Evolutionary conservation across 306 rosid genomes (phyloP).

Genomic region (Vigna nakashimae): DNA sequence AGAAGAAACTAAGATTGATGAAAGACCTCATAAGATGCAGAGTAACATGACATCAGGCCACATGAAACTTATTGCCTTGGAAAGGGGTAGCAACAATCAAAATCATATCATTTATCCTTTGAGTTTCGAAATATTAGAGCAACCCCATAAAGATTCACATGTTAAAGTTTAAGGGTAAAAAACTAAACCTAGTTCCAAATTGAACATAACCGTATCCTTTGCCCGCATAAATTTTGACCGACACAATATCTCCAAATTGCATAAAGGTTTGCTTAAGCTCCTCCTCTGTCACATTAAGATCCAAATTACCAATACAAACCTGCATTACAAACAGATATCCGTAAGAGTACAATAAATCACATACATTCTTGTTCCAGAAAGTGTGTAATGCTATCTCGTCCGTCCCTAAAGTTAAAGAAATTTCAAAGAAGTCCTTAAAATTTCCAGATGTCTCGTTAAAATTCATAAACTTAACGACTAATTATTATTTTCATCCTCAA

Average conservation of each 20-base stretch:
- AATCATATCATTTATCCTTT: slow-evolving; percentile 33
- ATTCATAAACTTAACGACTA: neutral
- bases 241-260: slow-evolving; percentile 82
- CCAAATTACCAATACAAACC: slow-evolving; percentile 92
- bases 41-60: slow-evolving; percentile 43
- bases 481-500: neutral
- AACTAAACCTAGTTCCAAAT: slow-evolving; percentile 75
- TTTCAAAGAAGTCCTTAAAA: neutral
- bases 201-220: slow-evolving; percentile 89
- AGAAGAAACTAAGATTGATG: slow-evolving; percentile 39
- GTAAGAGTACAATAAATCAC: slow-evolving; percentile 16
- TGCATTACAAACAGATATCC: slow-evolving; percentile 35
- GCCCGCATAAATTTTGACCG: slow-evolving; percentile 78
- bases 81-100: slow-evolving; percentile 42
- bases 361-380: neutral
- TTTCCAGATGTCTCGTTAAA: neutral
- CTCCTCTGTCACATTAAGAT: slow-evolving; percentile 76
- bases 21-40: slow-evolving; percentile 50
- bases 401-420: neutral
- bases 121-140: slow-evolving; percentile 33
- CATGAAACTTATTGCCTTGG: slow-evolving; percentile 46
- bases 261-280: slow-evolving; percentile 82
- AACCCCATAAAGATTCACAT: slow-evolving; percentile 40
- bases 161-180: slow-evolving; percentile 35
- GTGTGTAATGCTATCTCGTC: neutral